Conservation (phyloP, 2,329 filamentous ascomycete species). For the Phialemonium atrogriseum region DNA sequence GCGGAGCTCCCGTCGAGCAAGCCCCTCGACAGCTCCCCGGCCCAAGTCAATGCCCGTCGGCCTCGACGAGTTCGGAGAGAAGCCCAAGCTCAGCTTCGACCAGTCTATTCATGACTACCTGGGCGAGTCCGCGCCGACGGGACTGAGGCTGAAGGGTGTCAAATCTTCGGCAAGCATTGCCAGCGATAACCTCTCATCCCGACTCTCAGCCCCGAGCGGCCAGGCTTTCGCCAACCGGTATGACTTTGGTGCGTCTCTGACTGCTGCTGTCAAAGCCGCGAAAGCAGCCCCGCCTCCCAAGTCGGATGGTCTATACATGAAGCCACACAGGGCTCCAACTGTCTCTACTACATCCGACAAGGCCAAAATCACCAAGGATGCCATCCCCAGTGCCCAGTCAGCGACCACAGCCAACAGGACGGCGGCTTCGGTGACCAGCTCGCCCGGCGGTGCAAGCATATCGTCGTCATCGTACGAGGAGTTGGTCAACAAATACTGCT, state of each 20-base stretch:
- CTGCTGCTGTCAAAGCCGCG: conserved; percentile 68
- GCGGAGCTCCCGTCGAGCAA: conserved; percentile 53
- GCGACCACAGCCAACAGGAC: conserved; percentile 9
- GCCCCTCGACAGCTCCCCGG: conserved; percentile 31
- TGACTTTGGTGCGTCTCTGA: conserved; percentile 89
- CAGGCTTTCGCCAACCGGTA: conserved; percentile 88
- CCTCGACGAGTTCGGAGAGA: conserved; percentile 64
- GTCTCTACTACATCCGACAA: conserved; percentile 5
- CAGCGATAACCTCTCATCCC: conserved; percentile 49
- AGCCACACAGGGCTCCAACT: conserved; percentile 35
- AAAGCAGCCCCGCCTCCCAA: conserved; percentile 55
- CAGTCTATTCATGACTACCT: conserved; percentile 54
- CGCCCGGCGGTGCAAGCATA: conserved; percentile 42
- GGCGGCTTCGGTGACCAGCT: conserved; percentile 14
- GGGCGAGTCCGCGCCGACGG: conserved; percentile 49
- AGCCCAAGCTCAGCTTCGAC: conserved; percentile 49
- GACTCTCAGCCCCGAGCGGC: conserved; percentile 47
- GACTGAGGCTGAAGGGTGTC: conserved; percentile 62
- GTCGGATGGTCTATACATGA: conserved; percentile 50
- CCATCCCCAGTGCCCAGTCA: conserved; percentile 2
- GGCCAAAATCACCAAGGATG: conserved; percentile 1
- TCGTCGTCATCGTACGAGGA: conserved; percentile 91
- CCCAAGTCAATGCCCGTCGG: conserved; percentile 48
- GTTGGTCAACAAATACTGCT: conserved; percentile 98
- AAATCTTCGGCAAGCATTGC: conserved; percentile 56